Conservation (phyloP, 768 basidiomycete genomes). For the Tylopilus cervinicoccineus region DNA sequence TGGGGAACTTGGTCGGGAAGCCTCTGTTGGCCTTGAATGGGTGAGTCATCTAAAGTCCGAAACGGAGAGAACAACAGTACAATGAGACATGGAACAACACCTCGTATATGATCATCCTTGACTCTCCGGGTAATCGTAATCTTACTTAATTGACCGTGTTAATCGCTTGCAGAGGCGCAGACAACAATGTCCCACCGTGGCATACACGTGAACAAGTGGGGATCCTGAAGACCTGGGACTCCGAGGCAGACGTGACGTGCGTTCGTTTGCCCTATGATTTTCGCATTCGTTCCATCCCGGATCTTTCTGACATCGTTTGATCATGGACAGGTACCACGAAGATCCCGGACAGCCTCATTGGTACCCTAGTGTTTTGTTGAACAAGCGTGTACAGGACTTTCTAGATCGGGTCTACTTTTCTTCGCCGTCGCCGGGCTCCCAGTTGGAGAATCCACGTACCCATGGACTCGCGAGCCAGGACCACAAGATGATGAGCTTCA, state of each 20-base stretch:
- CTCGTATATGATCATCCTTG: background rate
- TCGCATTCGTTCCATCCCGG: background rate
- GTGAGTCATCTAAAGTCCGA: slow-evolving; percentile 35
- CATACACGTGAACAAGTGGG: slow-evolving; percentile 68
- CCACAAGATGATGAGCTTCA: slow-evolving; percentile 39
- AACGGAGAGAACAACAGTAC: background rate
- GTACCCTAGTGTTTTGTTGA: slow-evolving; percentile 59
- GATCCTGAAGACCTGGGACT: slow-evolving; percentile 55
- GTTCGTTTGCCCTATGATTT: slow-evolving; percentile 14
- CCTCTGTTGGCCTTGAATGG: slow-evolving; percentile 79
- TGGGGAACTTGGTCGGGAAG: slow-evolving; percentile 69
- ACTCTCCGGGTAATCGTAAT: background rate
- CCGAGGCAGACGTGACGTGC: slow-evolving; percentile 50
- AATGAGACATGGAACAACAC: too few species aligned
- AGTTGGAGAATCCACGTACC: background rate
- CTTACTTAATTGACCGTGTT: background rate
- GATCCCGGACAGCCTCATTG: slow-evolving; percentile 64
- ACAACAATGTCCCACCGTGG: slow-evolving; percentile 87
- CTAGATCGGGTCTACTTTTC: slow-evolving; percentile 35
- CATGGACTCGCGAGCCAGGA: background rate
- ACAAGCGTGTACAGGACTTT: slow-evolving; percentile 52
- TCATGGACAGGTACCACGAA: slow-evolving; percentile 52
- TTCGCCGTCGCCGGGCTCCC: background rate
- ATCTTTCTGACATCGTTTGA: background rate
- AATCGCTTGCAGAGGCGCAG: slow-evolving; percentile 51